Evolutionary conservation across 1,139 yeast species (phyloP).

Genomic region (Sugiyamaella sp.): DNA sequence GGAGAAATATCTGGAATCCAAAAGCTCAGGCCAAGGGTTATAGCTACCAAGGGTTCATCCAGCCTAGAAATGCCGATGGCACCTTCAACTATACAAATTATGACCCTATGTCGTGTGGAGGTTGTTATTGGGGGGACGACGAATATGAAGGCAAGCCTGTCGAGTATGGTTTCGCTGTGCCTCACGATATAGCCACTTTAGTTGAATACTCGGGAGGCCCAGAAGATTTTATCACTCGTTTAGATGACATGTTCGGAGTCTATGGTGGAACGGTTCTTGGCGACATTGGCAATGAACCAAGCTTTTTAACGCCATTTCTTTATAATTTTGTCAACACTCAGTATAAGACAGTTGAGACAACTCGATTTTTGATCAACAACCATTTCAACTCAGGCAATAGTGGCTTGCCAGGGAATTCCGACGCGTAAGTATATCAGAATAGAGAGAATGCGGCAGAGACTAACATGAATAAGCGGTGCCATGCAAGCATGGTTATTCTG

Average conservation of each 20-base stretch:
- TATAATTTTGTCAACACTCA: slow-evolving; percentile 22
- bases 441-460: background rate
- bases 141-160: slow-evolving; percentile 26
- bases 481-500: slow-evolving; percentile 49
- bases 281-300: slow-evolving; percentile 24
- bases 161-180: slow-evolving; percentile 45
- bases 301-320: slow-evolving; percentile 22
- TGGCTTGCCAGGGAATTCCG: slow-evolving; percentile 48
- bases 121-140: slow-evolving; percentile 23
- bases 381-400: slow-evolving; percentile 39
- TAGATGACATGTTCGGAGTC: slow-evolving; percentile 46
- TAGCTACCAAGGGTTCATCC: slow-evolving; percentile 44
- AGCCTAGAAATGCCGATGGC: slow-evolving; percentile 45
- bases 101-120: slow-evolving; percentile 25
- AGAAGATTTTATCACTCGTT: slow-evolving; percentile 39
- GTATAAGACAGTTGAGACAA: slow-evolving; percentile 21
- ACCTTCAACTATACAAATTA: slow-evolving; percentile 39
- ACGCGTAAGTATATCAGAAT: slow-evolving; percentile 32
- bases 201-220: slow-evolving; percentile 40
- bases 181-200: slow-evolving; percentile 44
- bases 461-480: slow-evolving; percentile 38
- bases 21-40: slow-evolving; percentile 40
- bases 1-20: slow-evolving; percentile 48
- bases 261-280: slow-evolving; percentile 22
- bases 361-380: slow-evolving; percentile 36